Evolutionary conservation across 352 stramenopile species (phyloP).

Genomic region (Globisporangium nunn): DNA sequence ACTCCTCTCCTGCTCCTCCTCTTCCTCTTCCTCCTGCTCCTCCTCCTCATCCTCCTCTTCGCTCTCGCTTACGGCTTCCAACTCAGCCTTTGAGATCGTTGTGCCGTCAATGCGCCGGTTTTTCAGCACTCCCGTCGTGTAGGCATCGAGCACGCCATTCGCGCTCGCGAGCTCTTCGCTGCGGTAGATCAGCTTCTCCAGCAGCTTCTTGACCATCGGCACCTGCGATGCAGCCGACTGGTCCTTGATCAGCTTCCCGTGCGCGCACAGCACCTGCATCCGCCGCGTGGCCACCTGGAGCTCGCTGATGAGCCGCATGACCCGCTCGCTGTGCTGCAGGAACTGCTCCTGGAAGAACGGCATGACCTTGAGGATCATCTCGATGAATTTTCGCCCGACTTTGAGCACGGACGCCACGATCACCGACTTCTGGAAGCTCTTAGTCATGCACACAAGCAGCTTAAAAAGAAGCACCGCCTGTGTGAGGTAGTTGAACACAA

Average conservation of each 20-base stretch:
- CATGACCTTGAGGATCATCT: slow-evolving; percentile 41
- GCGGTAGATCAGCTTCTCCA: slow-evolving; percentile 54
- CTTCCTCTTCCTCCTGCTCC: slow-evolving; percentile 10
- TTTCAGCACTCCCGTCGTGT: slow-evolving; percentile 57
- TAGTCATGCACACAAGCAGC: slow-evolving; percentile 50
- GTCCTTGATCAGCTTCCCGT: slow-evolving; percentile 58
- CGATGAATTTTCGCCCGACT: slow-evolving; percentile 39
- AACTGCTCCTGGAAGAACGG: slow-evolving; percentile 54
- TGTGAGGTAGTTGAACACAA: slow-evolving; percentile 45
- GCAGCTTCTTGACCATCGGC: slow-evolving; percentile 53
- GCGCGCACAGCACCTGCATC: slow-evolving; percentile 56
- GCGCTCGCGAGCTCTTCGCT: slow-evolving; percentile 43
- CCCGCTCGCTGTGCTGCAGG: slow-evolving; percentile 25
- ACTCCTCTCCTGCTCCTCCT: slow-evolving; percentile 13
- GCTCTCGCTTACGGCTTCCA: slow-evolving; percentile 17
- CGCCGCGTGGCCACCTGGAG: slow-evolving; percentile 52
- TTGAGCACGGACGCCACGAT: slow-evolving; percentile 52
- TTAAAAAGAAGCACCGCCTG: slow-evolving; percentile 55
- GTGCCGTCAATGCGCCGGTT: slow-evolving; percentile 62
- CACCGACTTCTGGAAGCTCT: slow-evolving; percentile 43
- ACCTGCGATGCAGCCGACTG: slow-evolving; percentile 42
- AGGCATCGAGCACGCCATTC: slow-evolving; percentile 50
- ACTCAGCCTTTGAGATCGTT: slow-evolving; percentile 40
- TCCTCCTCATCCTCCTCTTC: slow-evolving; percentile 15
- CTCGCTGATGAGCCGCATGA: slow-evolving; percentile 46